Evolutionary conservation across 2,329 filamentous ascomycete species (phyloP), one percentile per base, ranked within the genome.

Genomic region (Penicillium paneum): DNA sequence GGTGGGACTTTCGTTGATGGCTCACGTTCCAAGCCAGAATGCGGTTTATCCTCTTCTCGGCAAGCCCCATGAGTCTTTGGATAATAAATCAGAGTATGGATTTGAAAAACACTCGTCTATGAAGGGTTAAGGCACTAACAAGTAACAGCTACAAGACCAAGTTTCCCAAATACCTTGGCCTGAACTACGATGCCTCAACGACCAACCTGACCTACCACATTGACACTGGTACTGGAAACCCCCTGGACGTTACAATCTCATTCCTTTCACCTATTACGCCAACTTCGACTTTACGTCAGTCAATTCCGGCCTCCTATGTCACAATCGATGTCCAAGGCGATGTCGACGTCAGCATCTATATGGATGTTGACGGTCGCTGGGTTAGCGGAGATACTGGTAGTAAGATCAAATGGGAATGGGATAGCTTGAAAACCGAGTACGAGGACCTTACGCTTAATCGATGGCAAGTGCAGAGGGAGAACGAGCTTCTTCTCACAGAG

Each of bases 291-390:
- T 77, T 92, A 64, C 82, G 89, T 59, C 89, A 93, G 76, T 86
- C 88, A 15, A 83, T 94, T 31, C 91, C 91, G n/a, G 90, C 90
- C 11, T 86, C 87, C 26, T 95, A 95, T 69, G 67, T 95, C 57
- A 88, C 83, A 6, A 79, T 93, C 38, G 74, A 85, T 64, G 88
- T 89, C 12, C 80, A 85, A 56, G 90, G 89, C 5, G 78, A 78
- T 58, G 82, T 86, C 47, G 78, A 86, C 58, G 74, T 89, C 12
- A 81, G 85, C 65, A 59, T 76, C 13, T 89, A 89, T 64, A 74
- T 87, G 55, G 87, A 90, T 66, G 62, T 89, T 50, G 88, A 89
- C 64, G 87, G 87, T 8, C 85, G 91, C 67, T 96, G 90, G 90
- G 87, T 91, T 56, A 94, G 87, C 65, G 90, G 90, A 17, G 82